A percentile compares a stretch with the other conserved stretches of the same genome.
These are phyloP conservation scores for Solanum rostratum DNA, from an alignment of 257 asterid genomes.

Conservation along the genomic window DNA sequence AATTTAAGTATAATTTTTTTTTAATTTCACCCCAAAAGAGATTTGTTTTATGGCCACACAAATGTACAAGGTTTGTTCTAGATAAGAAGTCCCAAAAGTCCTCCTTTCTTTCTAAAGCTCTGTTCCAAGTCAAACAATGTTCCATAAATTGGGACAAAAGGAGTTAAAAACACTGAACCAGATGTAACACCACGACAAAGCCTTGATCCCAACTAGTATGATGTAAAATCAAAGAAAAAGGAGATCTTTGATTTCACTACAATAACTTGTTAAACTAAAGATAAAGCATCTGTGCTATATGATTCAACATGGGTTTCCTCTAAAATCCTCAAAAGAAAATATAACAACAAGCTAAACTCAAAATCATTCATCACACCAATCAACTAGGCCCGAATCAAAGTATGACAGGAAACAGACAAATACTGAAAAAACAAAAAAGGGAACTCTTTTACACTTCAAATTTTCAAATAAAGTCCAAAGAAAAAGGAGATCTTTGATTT, in stretches of 20 bases:
- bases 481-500: neutral
- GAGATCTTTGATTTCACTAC: neutral
- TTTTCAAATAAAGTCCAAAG: neutral
- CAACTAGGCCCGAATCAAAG: neutral
- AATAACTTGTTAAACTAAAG: neutral
- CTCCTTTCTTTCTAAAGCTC: neutral
- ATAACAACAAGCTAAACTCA: neutral
- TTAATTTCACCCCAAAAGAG: neutral
- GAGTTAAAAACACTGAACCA: neutral
- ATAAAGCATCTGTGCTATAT: neutral
- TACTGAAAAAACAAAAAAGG: neutral
- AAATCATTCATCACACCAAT: neutral
- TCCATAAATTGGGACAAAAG: neutral
- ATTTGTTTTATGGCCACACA: neutral
- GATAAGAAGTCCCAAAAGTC: neutral
- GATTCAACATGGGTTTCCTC: neutral
- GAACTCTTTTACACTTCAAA: neutral
- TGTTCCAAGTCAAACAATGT: neutral
- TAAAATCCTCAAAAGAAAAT: neutral
- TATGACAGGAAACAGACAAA: neutral
- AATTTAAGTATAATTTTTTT: neutral
- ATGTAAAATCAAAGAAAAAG: neutral
- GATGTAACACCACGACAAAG: neutral
- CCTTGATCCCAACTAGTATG: neutral
- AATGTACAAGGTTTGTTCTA: neutral